Base-by-base conservation (phyloP, 2,329 filamentous ascomycete species). In the Diaporthe citri region DNA sequence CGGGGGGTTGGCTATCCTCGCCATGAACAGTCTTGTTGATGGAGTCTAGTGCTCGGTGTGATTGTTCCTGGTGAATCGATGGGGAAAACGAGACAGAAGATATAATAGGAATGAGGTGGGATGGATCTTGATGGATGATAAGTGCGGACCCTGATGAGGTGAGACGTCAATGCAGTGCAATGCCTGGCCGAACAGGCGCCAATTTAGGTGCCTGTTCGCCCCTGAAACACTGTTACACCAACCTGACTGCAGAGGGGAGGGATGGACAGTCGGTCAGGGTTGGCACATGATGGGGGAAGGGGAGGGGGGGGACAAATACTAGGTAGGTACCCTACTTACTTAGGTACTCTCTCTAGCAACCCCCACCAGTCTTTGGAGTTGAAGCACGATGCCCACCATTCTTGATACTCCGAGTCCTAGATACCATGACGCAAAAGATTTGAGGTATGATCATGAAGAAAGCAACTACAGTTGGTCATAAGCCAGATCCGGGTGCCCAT, bases 151-250 rank as follows among this genome's bases (percentile, higher is more conserved):
- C 17, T 41, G 25, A 55, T 25, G 70, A 72, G 34, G 46, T 64
- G 70, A 72, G 64, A 72, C 57, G 57, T 52, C 59, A 67, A 28
- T 67, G 64, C 64, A 52, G 22, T 52, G 41, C 43, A 52, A n/a
- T 51, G 43, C 62, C 46, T 46, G n/a, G 31, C 31, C 62, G 28
- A 20, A 20, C 43, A 64, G 59, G 57, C 70, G 17, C 57, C 46
- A 64, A 64, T 64, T 72, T 72, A 72, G 46, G 57, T 55, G 56
- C 57, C 57, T 72, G 55, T 20, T 59, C 7, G 5, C 39, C 51
- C 25, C 41, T 36, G 39, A 52, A 51, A 46, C 36, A 66, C 15
- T 3, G 34, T 34, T 2, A 48, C 51, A 59, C 17, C 39, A 43
- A 41, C 22, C 56, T 57, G 46, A 25, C 41, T 36, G 10, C 39